Evolutionary conservation across 805 yeast species (phyloP), one percentile per base, ranked within the genome.

Genomic region (Saccharomyces eubayanus): DNA sequence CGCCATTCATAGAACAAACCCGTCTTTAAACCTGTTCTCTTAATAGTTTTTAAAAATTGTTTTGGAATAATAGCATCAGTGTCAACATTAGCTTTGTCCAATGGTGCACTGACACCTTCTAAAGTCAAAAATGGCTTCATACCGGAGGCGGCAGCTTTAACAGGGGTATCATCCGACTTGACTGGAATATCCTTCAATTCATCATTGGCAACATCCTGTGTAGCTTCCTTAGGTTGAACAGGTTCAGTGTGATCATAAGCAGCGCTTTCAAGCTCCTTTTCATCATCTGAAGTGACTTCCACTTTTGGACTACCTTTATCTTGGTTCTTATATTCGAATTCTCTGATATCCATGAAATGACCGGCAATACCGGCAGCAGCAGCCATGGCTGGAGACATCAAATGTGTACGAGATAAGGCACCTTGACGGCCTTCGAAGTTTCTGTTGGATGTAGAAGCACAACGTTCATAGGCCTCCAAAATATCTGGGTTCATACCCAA

Each of bases 361-460:
- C 99, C 99, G 53, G 79, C 80, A 62, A 94, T 84, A 64, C 91
- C 97, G 20, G 99, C 98, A 21, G 98, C 97, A 31, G 99, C 99
- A 49, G 99, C 99, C 99, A 94, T 94, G 24, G 96, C 96, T 43
- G 99, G 99, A 12, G 97, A 89, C 96, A 92, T 89, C 69, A 94
- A 80, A 71, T 94, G 99, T 20, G 99, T 94, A 76, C 99, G 83
- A 16, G 97, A 89, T 56, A 75, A 76, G 51, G 97, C 96, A 75
- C 99, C 99, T 78, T 94, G 99, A 74, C 99, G 91, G 65, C 99
- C 99, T 73, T 92, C 97, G 69, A 94, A 94, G 77, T 94, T 94
- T 80, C 99, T 87, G 80, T 94, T 94, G 24, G 98, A 92, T 20
- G 99, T 94, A 12, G 98, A 91, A 8, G 99, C 99, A 77, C 99